These are phyloP conservation scores for Alternaria infectoria DNA, from an alignment of 2,329 filamentous ascomycete genomes.

Conservation along the genomic window DNA sequence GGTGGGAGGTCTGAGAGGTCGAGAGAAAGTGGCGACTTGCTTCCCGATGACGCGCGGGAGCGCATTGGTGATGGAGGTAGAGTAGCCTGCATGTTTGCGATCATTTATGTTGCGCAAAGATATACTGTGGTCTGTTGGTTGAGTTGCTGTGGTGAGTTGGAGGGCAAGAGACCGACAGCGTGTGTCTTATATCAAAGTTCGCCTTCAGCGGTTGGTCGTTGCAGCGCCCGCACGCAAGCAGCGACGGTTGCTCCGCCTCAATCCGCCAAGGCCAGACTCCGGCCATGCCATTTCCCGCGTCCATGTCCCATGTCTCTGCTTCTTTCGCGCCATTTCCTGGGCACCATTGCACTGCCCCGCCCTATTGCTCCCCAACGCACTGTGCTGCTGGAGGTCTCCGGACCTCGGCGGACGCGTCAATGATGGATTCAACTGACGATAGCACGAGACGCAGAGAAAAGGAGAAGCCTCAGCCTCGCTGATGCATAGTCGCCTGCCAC, in stretches of 20 bases:
- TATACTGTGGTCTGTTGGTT: slow-evolving; percentile 8
- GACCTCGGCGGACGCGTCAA: slow-evolving; percentile 32
- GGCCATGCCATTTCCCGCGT: slow-evolving; percentile 18
- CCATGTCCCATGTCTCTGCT: slow-evolving; percentile 18
- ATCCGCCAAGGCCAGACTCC: slow-evolving; percentile 21
- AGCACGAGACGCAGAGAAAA: slow-evolving; percentile 23
- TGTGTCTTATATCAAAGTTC: slow-evolving; percentile 35
- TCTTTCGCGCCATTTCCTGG: slow-evolving; percentile 25
- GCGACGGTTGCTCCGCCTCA: slow-evolving; percentile 20
- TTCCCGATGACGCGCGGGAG: slow-evolving; percentile 45
- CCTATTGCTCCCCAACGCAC: slow-evolving; percentile 24
- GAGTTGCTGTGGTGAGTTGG: slow-evolving; percentile 21
- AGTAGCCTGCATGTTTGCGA: slow-evolving; percentile 37
- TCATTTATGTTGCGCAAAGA: slow-evolving; percentile 18
- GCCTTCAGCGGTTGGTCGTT: slow-evolving; percentile 21
- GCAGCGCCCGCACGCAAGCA: slow-evolving; percentile 31
- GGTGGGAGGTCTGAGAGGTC: slow-evolving; percentile 77
- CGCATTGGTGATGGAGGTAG: slow-evolving; percentile 39
- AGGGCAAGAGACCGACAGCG: slow-evolving; percentile 14
- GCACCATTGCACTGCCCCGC: slow-evolving; percentile 38
- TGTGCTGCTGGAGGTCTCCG: slow-evolving; percentile 19
- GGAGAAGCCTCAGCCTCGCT: slow-evolving; percentile 18
- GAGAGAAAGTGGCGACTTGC: slow-evolving; percentile 65
- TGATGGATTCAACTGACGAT: slow-evolving; percentile 4
- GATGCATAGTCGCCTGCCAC: slow-evolving; percentile 19